Evolutionary conservation across 78 protist species (phyloP), one percentile per base, ranked within the genome.

Genomic region (Planoprotostelium fungivorum): DNA sequence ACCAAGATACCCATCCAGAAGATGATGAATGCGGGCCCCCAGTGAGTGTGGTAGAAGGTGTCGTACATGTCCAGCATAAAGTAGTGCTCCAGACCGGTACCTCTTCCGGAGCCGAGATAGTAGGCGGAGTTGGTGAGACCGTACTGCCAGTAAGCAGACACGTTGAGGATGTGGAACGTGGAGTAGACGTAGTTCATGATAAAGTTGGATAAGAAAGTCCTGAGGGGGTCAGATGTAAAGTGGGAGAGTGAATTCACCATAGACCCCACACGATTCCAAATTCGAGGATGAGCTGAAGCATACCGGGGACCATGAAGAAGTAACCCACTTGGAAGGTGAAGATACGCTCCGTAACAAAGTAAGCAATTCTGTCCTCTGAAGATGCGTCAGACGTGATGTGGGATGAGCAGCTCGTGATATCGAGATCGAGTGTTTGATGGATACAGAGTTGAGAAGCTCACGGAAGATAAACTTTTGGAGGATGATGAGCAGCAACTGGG

Each of bases 71-170:
- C 73, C 73, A 51, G 16, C 73, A 51, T 51, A 51, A 51, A 51
- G 73, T 51, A 51, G 73, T 51, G 73, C 73, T 51, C 73, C 73
- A 51, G 73, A 25, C 73, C 73, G 73, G 73, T 51, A 51, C 73
- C 73, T 51, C 73, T 51, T 51, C 73, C 73, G 73, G 73, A 51
- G 16, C 31, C 73, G 16, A 51, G 73, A 16, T 51, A 51, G 73
- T 51, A 51, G 73, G 73, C 73, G 73, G 73, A 51, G 16, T 51
- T 51, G 73, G 73, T 51, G 73, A 51, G 73, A 51, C 73, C 73
- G 73, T 51, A 51, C 16, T 51, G 73, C 73, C 73, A 51, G 73
- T 51, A 51, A 51, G 73, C 5, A 16, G 73, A 51, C 31, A 51
- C 73, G 73, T 51, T 51, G 16, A 51, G 73, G 16, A 51, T 51